Conservation (phyloP, 805 yeast species). For the Saccharomycopsis selenospora region DNA sequence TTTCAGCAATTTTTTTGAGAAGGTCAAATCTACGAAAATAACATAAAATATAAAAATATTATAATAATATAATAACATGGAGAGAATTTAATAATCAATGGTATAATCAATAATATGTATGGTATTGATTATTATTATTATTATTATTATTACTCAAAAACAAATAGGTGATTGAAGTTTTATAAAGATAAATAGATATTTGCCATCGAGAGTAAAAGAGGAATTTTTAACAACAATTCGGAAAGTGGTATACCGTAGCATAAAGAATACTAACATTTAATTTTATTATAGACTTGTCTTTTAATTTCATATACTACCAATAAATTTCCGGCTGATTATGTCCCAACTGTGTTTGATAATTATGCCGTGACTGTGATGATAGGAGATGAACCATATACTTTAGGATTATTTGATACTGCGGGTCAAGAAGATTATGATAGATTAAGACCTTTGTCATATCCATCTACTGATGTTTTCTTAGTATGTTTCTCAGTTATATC, state of each 20-base stretch:
- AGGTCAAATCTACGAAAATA: no score
- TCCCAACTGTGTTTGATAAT: conserved; percentile 97
- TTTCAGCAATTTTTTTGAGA: conserved; percentile 2
- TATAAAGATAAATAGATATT: no score
- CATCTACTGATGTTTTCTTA: conserved; percentile 93
- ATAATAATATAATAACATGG: no score
- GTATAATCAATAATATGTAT: no score
- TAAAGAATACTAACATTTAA: conserved; percentile 19
- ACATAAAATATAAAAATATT: no score
- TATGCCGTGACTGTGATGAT: conserved; percentile 92
- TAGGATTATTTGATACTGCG: conserved; percentile 97
- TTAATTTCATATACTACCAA: conserved; percentile 93
- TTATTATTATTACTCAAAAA: conserved; percentile 1
- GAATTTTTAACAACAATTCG: no score
- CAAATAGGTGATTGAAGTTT: no score
- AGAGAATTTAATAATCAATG: no score
- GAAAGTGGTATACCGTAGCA: background rate
- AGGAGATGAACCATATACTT: conserved; percentile 96
- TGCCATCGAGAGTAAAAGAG: no score
- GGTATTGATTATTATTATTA: background rate
- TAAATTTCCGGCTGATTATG: conserved; percentile 96
- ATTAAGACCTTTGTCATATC: conserved; percentile 91
- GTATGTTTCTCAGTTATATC: conserved; percentile 96
- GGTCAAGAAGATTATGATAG: conserved; percentile 99
- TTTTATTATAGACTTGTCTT: conserved; percentile 79